Evolutionary conservation across 352 stramenopile species (phyloP).

Genomic region (Pelagophyceae sp.): DNA sequence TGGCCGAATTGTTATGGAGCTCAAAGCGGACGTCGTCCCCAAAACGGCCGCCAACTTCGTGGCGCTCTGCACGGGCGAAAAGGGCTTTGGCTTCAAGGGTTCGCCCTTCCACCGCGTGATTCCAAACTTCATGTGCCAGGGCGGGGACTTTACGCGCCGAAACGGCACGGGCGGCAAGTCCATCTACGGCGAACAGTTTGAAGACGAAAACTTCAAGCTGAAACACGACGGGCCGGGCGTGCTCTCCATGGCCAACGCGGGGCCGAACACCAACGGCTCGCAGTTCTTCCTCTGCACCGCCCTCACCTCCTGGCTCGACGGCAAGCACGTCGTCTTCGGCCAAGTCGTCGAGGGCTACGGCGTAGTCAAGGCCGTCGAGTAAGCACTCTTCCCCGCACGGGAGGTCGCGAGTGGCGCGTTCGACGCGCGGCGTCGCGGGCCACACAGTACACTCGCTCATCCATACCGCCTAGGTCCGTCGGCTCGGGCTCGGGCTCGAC

Average conservation of each 20-base stretch:
- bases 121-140: constrained; percentile 95
- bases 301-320: constrained; percentile 48
- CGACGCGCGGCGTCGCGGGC: no score
- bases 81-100: constrained; percentile 90
- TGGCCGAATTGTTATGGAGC: constrained; percentile 46
- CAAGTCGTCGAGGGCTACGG: constrained; percentile 36
- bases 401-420: no score
- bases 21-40: constrained; percentile 83
- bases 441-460: no score
- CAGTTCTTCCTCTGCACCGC: constrained; percentile 61
- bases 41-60: constrained; percentile 98
- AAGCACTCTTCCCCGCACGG: no score
- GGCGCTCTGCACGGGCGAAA: constrained; percentile 86
- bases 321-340: constrained; percentile 54
- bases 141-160: constrained; percentile 83
- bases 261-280: constrained; percentile 46
- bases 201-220: constrained; percentile 94
- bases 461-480: no score
- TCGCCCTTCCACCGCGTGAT: constrained; percentile 93
- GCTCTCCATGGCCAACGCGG: constrained; percentile 46
- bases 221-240: constrained; percentile 89
- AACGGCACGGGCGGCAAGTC: constrained; percentile 84
- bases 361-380: constrained; percentile 67
- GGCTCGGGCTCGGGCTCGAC: constrained; percentile 83
- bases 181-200: constrained; percentile 77